Evolutionary conservation across 2,329 filamentous ascomycete genomes (phyloP), one percentile per base, ranked within the genome.

Genomic region (Calonectria fujianensis): DNA sequence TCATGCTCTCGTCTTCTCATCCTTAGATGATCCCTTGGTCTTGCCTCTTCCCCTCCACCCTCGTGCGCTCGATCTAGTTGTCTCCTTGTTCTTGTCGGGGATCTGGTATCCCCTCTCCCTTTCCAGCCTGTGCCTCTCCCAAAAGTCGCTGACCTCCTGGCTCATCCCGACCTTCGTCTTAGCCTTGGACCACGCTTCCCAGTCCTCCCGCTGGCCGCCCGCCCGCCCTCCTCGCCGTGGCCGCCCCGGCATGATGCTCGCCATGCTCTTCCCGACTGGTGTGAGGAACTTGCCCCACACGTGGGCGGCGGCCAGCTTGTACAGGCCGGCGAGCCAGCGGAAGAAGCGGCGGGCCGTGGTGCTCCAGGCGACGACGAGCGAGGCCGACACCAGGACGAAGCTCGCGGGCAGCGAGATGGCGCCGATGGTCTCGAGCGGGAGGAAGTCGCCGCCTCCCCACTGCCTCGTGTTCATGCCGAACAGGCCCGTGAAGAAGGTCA

Each of bases 401-500:
- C 87, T 92, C 9, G 84, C 83, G 51, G 87, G 91, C 57, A 88
- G 83, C 4, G 89, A 85, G 64, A 91, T 86, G 45, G 83, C 77
- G 2, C 89, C 89, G 29, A 91, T 89, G 4, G 85, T 83, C 18
- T 75, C 77, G 10, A 91, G 82, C 3, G 84, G 82, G 1, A 88
- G 82, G 14, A 89, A 86, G 29, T 88, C 84, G 20, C 85, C 85
- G 2, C 86, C 88, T 37, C 89, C 89, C 91, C 91, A 93, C 82
- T 93, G 91, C 5, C 82, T 84, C 3, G 90, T 91, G 78, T 93
- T 93, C 88, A 93, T 93, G 69, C 92, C 91, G 70, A 93, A 93
- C 0, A 93, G 80, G 3, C 90, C 89, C 0, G 91, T 93, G 82
- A 93, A 93, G 84, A 93, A 93, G 24, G 90, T 91, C 8, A 93